Evolutionary conservation across 768 basidiomycete genomes (phyloP).

Genomic region (Leucocoprinus leucothites): DNA sequence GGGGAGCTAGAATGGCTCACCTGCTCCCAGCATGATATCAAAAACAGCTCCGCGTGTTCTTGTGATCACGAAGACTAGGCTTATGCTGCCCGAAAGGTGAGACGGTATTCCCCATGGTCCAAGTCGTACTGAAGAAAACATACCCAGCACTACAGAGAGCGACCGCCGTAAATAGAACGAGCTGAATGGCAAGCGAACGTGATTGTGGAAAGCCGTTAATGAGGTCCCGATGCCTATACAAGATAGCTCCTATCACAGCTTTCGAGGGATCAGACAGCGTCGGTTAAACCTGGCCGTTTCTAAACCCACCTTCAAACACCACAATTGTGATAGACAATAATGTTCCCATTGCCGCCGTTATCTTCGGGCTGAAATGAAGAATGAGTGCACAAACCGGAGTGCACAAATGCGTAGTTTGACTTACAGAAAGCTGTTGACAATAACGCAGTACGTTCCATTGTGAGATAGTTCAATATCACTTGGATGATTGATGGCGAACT

Average conservation of each 20-base stretch:
- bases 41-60: background rate
- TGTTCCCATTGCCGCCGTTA: constrained; percentile 1
- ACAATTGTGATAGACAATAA: background rate
- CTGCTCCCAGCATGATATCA: constrained; percentile 5
- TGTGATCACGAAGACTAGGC: constrained; percentile 4
- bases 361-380: background rate
- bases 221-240: background rate
- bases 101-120: no score
- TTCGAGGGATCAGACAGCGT: no score
- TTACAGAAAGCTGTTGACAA: constrained; percentile 2
- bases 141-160: constrained; percentile 4
- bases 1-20: background rate
- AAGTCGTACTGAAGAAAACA: no score
- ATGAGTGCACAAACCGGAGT: no score
- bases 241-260: constrained; percentile 2
- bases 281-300: no score
- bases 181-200: background rate
- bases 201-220: constrained; percentile 2
- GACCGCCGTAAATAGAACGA: background rate
- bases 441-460: constrained; percentile 8
- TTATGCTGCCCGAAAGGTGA: background rate
- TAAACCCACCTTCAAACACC: background rate
- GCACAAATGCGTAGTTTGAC: no score
- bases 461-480: constrained; percentile 1
- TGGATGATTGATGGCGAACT: constrained; percentile 6